Evolutionary conservation across 768 basidiomycete species (phyloP).

Genomic region (Phanerochaete sordida): DNA sequence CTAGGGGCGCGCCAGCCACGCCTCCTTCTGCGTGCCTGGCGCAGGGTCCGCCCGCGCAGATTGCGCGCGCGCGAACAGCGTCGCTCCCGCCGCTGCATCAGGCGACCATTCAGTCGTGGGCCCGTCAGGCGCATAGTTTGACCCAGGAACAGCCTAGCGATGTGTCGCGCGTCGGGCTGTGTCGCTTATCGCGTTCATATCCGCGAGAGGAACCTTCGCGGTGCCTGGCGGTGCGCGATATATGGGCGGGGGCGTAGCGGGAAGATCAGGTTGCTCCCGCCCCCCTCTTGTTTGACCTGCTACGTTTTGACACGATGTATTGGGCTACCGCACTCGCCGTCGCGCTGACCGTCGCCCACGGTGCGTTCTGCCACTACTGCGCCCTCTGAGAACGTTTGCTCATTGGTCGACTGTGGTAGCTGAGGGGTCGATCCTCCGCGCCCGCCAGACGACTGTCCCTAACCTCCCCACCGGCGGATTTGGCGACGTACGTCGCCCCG

Average conservation of each 20-base stretch:
- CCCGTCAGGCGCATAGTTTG: no score
- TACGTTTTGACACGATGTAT: not conserved
- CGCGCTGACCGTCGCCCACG: not conserved
- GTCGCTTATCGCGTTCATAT: not conserved
- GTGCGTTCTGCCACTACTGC: no score
- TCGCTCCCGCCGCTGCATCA: not conserved
- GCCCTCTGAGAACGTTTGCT: no score
- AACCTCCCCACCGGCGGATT: not conserved
- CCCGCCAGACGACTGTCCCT: not conserved
- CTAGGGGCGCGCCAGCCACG: not conserved
- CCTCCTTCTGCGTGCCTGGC: not conserved
- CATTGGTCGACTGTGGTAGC: no score
- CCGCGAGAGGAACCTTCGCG: not conserved
- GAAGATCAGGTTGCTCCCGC: not conserved
- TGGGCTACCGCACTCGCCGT: not conserved
- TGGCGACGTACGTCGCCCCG: not conserved
- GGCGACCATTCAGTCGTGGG: not conserved
- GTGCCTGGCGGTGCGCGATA: not conserved
- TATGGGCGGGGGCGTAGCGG: not conserved
- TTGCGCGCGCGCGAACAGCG: not conserved
- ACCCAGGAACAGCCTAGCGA: no score
- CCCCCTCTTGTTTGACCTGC: not conserved
- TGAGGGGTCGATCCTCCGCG: not conserved
- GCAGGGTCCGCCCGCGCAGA: not conserved
- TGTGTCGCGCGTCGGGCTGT: not conserved